Base-by-base conservation (phyloP, 192 early-diverging fungal species). In the Diversispora epigaea region DNA sequence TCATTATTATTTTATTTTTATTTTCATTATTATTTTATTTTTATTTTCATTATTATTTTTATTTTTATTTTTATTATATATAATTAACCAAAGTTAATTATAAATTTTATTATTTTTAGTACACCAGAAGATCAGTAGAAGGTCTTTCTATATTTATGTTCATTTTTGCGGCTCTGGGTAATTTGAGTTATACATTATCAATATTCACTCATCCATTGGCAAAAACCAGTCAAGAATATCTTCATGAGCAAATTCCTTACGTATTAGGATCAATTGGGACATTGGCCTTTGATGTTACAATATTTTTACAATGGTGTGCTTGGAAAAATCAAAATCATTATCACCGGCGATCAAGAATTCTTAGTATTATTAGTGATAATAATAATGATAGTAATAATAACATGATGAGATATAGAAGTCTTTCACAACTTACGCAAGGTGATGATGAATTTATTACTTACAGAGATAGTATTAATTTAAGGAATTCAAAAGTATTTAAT, bases 61-160 rank as follows among this genome's bases (percentile, higher is more conserved):
- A 39, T n/a, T 32, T 32, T 55, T 43, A 15, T 52, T 19, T 22
- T 19, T n/a, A n/a, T 10, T 0, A 21, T 4, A n/a, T 62, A 22
- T 67, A 32, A 32, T 32, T 32, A 32, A 32, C 25, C 2, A 32
- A 32, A 32, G 0, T 32, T 32, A 32, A 32, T 32, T 32, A 32
- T 32, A 32, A 32, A 32, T 32, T 32, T 32, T 32, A 2, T 32
- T 32, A 32, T 32, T 32, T 70, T 71, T 52, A 82, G 78, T 80
- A 78, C 71, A 71, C 79, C 21, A 71, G 88, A 19, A 78, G 84
- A 68, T 93, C 92, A 3, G 86, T 88, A 14, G 84, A 91, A 25
- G 93, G 92, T 4, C 81, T 94, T n/a, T 89, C 92, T 5, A 84
- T 90, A 25, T 78, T 84, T 10, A 88, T 94, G 86, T 93, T 94